Base-by-base conservation (phyloP, 306 rosid genomes). In the Vicia sativa region DNA sequence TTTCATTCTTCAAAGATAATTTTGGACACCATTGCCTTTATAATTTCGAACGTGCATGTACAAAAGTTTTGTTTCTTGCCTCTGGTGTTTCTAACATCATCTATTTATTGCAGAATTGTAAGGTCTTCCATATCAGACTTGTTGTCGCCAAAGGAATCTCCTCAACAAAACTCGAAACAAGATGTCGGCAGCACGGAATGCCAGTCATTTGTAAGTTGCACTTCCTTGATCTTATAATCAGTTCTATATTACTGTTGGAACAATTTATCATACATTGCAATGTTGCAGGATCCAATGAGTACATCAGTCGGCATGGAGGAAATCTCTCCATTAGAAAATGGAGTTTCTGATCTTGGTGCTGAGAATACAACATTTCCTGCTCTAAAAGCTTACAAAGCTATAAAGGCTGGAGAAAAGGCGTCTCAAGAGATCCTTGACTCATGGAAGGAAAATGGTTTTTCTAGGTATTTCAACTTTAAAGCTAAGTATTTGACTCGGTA, bases 401-500 rank as follows among this genome's bases (percentile, higher is more conserved):
- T 68, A 42, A 89, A 92, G 71, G 85, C 92, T 43, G 98, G 96
- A 74, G 91, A 86, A 72, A 88, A 79, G 80, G 96, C 97, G 41
- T 71, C 76, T 19, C 75, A 68, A 63, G 95, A 87, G 68, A 74
- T 72, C 66, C 71, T 90, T 67, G 76, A 82, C 71, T 72, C 9
- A n/a, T 93, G 97, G 97, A 93, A 83, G 73, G 86, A 85, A 79
- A 81, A 93, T 82, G 97, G 99, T 21, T 93, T 93, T 75, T 78
- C 96, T 65, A 83, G 96, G 98, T 92, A 84, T 70, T 12, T 52
- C 23, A 52, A 10, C 58, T 52, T 52, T 64, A 56, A 11, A 31
- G 66, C 65, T 67, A 35, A n/a, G 39, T 25, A 43, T 54, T 45
- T 50, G 56, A 62, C 43, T 59, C 1, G 45, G 46, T 38, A 18